phyloP scores from a whole-genome alignment of 192 early-diverging fungal genomes.

The Cladochytrium replicatum region DNA sequence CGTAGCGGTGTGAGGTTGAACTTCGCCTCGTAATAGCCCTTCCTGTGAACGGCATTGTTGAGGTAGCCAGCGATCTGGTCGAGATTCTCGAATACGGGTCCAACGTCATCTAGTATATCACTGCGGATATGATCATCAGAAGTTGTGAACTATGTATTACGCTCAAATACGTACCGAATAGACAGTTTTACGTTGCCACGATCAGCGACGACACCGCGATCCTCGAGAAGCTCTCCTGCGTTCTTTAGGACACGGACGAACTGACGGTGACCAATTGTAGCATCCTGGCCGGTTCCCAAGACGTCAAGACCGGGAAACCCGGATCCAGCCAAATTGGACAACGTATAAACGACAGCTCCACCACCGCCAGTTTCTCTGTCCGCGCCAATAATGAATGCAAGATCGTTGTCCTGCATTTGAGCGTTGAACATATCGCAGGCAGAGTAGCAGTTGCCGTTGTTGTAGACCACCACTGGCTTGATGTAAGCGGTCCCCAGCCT shows the following conservation, averaged over 20 bases:
- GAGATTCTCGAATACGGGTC: not conserved
- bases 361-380: conserved; percentile 19
- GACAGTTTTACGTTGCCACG: too few species aligned
- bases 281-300: not conserved
- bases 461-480: conserved; percentile 18
- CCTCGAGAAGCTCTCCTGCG: conserved; percentile 11
- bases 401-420: conserved; percentile 17
- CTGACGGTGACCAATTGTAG: conserved; percentile 1
- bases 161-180: too few species aligned
- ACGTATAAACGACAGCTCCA: conserved; percentile 15
- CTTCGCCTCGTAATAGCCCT: not conserved
- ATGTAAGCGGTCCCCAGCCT: conserved; percentile 10
- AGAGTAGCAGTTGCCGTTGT: conserved; percentile 15
- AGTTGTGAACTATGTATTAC: too few species aligned
- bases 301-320: not conserved
- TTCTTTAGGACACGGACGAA: conserved; percentile 5
- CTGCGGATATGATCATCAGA: too few species aligned
- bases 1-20: not conserved
- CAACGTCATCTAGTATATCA: not conserved
- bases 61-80: conserved; percentile 9
- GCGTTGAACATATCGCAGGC: conserved; percentile 17
- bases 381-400: conserved; percentile 17
- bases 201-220: conserved; percentile 11
- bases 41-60: not conserved
- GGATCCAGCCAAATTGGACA: not conserved